phyloP scores from a whole-genome alignment of 2,329 filamentous ascomycete species.

The Dothideomycetidae sp. region DNA sequence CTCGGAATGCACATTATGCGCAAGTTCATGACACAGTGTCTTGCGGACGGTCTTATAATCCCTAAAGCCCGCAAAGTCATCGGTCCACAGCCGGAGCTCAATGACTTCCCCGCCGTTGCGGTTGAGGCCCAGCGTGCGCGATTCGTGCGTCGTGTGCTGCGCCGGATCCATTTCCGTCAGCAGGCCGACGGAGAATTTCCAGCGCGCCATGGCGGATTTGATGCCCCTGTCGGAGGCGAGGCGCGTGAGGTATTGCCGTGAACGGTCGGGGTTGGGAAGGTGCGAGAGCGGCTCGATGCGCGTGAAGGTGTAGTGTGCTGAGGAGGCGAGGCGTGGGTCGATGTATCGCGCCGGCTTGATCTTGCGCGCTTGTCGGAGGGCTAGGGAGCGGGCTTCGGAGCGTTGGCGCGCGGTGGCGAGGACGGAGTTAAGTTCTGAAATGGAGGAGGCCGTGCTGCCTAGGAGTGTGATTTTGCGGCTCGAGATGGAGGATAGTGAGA shows the following conservation, averaged over 20 bases:
- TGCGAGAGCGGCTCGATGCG: slow-evolving; percentile 60
- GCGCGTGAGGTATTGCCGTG: slow-evolving; percentile 56
- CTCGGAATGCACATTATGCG: slow-evolving; percentile 74
- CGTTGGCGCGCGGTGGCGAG: slow-evolving; percentile 37
- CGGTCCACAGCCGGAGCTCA: slow-evolving; percentile 78
- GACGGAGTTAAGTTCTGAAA: slow-evolving; percentile 41
- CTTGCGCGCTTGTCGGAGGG: slow-evolving; percentile 26
- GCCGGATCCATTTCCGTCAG: slow-evolving; percentile 93
- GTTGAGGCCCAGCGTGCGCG: slow-evolving; percentile 72
- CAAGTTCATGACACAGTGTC: slow-evolving; percentile 87
- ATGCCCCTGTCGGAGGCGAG: slow-evolving; percentile 77
- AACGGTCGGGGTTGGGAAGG: slow-evolving; percentile 61
- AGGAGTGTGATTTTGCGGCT: slow-evolving; percentile 51
- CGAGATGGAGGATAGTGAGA: slow-evolving; percentile 36
- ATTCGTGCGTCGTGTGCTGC: slow-evolving; percentile 69
- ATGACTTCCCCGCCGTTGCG: slow-evolving; percentile 80
- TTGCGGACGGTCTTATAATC: slow-evolving; percentile 85
- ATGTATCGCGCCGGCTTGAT: slow-evolving; percentile 22
- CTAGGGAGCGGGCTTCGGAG: slow-evolving; percentile 25
- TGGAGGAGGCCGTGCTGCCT: slow-evolving; percentile 47
- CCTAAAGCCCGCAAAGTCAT: slow-evolving; percentile 83
- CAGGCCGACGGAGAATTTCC: slow-evolving; percentile 70
- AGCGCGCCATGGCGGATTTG: slow-evolving; percentile 64
- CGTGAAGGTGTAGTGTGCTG: slow-evolving; percentile 65
- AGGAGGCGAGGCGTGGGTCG: slow-evolving; percentile 40